Conservation (phyloP, 176 grass and related monocot species). For the Echinochloa phyllopogon region DNA sequence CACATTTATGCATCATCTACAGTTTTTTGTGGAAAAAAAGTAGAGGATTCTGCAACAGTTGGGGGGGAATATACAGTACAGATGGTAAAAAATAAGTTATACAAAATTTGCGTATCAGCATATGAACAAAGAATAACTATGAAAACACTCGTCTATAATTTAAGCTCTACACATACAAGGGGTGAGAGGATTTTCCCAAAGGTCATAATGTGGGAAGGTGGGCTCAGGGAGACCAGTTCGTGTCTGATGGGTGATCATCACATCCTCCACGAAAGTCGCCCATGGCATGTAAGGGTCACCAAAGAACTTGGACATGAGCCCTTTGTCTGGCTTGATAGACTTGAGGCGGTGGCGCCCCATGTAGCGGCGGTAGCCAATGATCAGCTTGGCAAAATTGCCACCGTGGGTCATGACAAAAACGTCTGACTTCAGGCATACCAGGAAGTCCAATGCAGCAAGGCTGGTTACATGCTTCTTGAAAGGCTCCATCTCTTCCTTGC, state of each 20-base stretch:
- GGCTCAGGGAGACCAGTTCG: conserved; percentile 83
- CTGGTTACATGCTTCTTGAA: conserved; percentile 98
- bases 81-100: background rate
- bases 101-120: conserved; percentile 14
- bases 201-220: conserved; percentile 92
- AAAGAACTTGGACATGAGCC: conserved; percentile 90
- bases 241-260: conserved; percentile 86
- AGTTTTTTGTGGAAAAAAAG: background rate
- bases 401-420: conserved; percentile 98
- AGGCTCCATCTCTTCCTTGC: conserved; percentile 83
- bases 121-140: conserved; percentile 54
- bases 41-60: background rate
- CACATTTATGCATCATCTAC: background rate
- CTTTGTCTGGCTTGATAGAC: conserved; percentile 97
- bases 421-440: conserved; percentile 90
- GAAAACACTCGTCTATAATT: conserved; percentile 25
- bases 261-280: conserved; percentile 86
- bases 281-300: conserved; percentile 90
- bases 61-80: background rate
- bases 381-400: conserved; percentile 92
- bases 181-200: conserved; percentile 96
- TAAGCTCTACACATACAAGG: conserved; percentile 91
- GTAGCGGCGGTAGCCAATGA: conserved; percentile 87
- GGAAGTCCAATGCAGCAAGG: conserved; percentile 90
- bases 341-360: conserved; percentile 86